Base-by-base conservation (phyloP, 306 rosid species). In the Quercus wislizeni region DNA sequence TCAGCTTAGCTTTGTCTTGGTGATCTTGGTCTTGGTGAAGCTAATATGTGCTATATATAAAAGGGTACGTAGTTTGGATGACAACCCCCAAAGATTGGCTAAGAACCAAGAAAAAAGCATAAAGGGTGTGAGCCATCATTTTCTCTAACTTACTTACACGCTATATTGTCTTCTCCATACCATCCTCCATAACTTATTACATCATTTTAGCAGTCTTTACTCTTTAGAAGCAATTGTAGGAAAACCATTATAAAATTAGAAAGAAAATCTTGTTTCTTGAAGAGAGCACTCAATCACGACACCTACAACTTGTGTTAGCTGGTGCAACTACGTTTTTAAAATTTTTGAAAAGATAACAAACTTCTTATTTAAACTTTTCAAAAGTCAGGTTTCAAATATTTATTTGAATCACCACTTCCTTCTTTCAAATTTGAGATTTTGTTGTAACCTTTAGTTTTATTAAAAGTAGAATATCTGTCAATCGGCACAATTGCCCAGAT, bases 81-180 rank as follows among this genome's bases (percentile, higher is more conserved):
- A 49, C 74, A 72, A 9, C 10, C 55, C 65, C 28, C 46, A 41
- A 41, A 41, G 46, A 41, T 2, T 41, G 17, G 54, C 46, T 30
- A 43, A 21, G 43, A 71, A 80, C 65, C 51, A 20, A 28, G 69
- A 74, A 49, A 78, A 78, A 71, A 58, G 84, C 84, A 81, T n/a
- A 28, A 83, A 49, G 79, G 7, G 75, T 25, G 83, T 81, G 83
- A 83, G 79, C 88, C 87, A 85, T 86, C 79, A 79, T 82, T 76
- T 58, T 19, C 71, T 59, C 35, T 78, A 79, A 88, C 78, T 77
- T 73, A 35, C 84, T 83, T 77, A 78, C 89, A 89, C 91, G 86
- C 74, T 46, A 82, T 46, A 80, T 46, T 83, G 84, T 80, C 86
- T 71, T 75, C 68, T 64, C 67, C 73, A 57, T 70, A 5, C 33